Evolutionary conservation across 768 basidiomycete genomes (phyloP).

Genomic region (Royoungia palumana): DNA sequence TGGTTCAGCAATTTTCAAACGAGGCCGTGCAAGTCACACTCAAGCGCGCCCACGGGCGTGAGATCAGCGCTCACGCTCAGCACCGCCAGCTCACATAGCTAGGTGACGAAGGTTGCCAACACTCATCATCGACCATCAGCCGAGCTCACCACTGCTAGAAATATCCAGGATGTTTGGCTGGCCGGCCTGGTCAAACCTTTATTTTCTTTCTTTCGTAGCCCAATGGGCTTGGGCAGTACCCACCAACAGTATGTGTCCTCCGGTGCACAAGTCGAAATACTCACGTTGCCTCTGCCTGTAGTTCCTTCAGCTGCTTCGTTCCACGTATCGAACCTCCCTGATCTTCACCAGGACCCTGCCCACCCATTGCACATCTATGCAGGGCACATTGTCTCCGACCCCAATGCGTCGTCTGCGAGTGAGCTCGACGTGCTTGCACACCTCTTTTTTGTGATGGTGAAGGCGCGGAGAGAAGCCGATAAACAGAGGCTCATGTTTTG

Average conservation of each 20-base stretch:
- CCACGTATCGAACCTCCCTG: slow-evolving; percentile 75
- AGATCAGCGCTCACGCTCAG: too few relatives aligned
- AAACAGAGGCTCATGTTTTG: slow-evolving; percentile 89
- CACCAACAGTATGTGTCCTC: slow-evolving; percentile 37
- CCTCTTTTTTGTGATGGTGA: slow-evolving; percentile 85
- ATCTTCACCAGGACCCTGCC: slow-evolving; percentile 66
- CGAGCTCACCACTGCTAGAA: not conserved
- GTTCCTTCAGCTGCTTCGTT: slow-evolving; percentile 82
- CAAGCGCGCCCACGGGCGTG: too few relatives aligned
- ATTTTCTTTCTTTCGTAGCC: slow-evolving; percentile 14
- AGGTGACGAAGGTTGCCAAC: not conserved
- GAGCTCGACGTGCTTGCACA: slow-evolving; percentile 69
- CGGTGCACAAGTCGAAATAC: not conserved
- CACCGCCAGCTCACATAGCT: not conserved
- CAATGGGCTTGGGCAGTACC: slow-evolving; percentile 28
- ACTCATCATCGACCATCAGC: not conserved
- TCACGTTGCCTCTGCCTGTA: slow-evolving; percentile 22
- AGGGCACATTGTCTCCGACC: slow-evolving; percentile 83
- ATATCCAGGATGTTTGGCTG: slow-evolving; percentile 4
- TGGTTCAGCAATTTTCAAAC: too few relatives aligned
- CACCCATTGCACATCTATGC: slow-evolving; percentile 78
- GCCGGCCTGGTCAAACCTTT: slow-evolving; percentile 14
- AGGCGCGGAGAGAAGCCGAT: slow-evolving; percentile 85
- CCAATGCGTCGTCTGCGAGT: slow-evolving; percentile 47
- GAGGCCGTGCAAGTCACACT: too few relatives aligned